Base-by-base conservation (phyloP, 768 basidiomycete species). In the Neoboletus subvelutipes region DNA sequence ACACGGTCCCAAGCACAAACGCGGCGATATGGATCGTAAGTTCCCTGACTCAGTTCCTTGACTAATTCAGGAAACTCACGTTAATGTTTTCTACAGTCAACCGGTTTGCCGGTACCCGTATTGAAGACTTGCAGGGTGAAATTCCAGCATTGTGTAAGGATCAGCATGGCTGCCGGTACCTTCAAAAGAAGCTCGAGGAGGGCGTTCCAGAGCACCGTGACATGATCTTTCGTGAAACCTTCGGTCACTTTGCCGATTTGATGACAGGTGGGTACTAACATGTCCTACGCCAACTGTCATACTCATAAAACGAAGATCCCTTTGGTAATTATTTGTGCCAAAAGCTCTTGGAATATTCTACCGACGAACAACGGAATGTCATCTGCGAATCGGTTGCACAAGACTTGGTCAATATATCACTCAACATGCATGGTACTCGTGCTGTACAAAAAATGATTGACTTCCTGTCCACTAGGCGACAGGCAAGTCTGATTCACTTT, bases 391-490 rank as follows among this genome's bases (percentile, higher is more conserved):
- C 93, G 26, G 96, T 99, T 49, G 93, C 95, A 34, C 91, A 94
- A 68, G 97, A 99, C 65, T 83, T 99, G 49, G 97, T 99, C 67
- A 94, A 89, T 70, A 98, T 99, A 68, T 97, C 94, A 34, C 80
- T 99, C 60, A 99, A 99, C 76, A 99, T 99, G 97, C 97, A 99
- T 74, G 97, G 97, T 33, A 99, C 97, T 33, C 87, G 97, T 59
- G 97, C 97, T 28, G 97, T 98, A 56, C 97, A 99, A 78, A 98
- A 98, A 79, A 98, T 98, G 96, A 97, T 99, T 61, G 97, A 99
- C 74, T 98, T 97, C 80, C 77, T 99, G 69, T 96, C 95, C 22
- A 94, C 92, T 52, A 87, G 92, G 66, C 80, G 97, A 69, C 93
- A 94, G 90, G 92, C 79, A 78, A 83, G 87, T 84, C 60, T 58